phyloP scores from a whole-genome alignment of 148 eudicot species.

The Pharnaceum exiguum region DNA sequence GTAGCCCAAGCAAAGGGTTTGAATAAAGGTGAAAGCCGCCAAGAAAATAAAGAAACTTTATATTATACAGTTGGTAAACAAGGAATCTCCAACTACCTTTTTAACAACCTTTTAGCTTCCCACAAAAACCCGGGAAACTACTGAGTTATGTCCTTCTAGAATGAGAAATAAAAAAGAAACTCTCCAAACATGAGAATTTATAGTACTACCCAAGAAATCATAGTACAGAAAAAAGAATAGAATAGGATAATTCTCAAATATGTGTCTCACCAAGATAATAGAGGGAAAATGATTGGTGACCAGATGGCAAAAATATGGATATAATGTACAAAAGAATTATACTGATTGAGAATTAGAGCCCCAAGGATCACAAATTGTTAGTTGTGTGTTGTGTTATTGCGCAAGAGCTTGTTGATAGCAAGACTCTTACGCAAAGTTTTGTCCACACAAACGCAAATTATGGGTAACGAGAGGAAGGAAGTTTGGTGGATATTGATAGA shows the following conservation, averaged over 20 bases:
- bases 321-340: conserved; percentile 2
- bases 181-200: neutral
- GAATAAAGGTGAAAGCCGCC: conserved; percentile 12
- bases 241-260: neutral
- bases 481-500: conserved; percentile 14
- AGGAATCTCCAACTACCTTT: conserved; percentile 30
- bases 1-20: conserved; percentile 11
- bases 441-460: conserved; percentile 17
- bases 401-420: conserved; percentile 16
- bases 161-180: conserved; percentile 1
- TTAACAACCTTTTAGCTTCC: conserved; percentile 18
- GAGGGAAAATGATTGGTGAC: conserved; percentile 21
- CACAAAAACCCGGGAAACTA: conserved; percentile 2
- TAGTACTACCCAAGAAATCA: neutral
- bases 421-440: conserved; percentile 26
- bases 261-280: neutral
- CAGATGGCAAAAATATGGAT: conserved; percentile 19
- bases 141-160: neutral
- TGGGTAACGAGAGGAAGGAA: neutral
- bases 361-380: conserved; percentile 12
- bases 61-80: neutral
- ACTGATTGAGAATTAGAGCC: conserved; percentile 1
- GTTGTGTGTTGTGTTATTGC: conserved; percentile 2
- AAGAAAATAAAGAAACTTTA: neutral
- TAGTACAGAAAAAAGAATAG: neutral